Conservation (phyloP, 495 filamentous ascomycete genomes). For the Talaromyces stipitatus region DNA sequence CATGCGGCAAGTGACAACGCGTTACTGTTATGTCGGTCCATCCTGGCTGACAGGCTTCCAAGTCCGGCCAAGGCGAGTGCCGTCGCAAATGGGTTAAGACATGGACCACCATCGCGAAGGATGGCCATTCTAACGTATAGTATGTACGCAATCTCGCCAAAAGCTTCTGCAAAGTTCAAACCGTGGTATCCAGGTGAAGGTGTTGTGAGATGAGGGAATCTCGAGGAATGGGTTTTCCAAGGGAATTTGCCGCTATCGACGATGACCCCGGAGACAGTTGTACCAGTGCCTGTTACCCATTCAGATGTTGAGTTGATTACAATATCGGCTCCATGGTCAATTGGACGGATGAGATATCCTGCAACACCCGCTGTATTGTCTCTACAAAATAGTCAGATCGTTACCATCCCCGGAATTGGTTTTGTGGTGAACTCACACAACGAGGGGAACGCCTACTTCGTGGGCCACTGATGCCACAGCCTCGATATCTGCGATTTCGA, state of each 20-base stretch:
- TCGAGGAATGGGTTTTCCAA: conserved; percentile 79
- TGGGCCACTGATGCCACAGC: conserved; percentile 72
- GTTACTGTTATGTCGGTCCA: conserved; percentile 83
- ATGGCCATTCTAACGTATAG: conserved; percentile 81
- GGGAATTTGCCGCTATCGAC: conserved; percentile 93
- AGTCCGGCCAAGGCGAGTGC: conserved; percentile 85
- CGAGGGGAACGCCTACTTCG: conserved; percentile 72
- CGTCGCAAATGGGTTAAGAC: conserved; percentile 86
- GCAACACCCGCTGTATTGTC: conserved; percentile 99
- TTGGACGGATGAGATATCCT: conserved; percentile 85
- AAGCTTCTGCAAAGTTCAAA: conserved; percentile 94
- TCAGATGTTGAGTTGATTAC: conserved; percentile 96
- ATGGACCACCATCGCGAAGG: conserved; percentile 76
- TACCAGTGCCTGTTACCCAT: conserved; percentile 98
- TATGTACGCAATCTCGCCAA: conserved; percentile 78
- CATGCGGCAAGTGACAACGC: conserved; percentile 74
- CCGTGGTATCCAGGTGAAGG: conserved; percentile 95
- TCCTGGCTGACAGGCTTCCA: conserved; percentile 81
- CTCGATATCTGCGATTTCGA: conserved; percentile 88
- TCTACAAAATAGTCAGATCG: not conserved
- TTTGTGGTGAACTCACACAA: conserved; percentile 58
- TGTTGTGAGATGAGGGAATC: conserved; percentile 91
- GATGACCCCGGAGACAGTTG: conserved; percentile 85
- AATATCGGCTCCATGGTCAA: conserved; percentile 91
- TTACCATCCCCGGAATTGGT: not conserved